These are phyloP conservation scores for Pluteus cervinus DNA, from an alignment of 768 basidiomycete genomes.

Conservation along the genomic window DNA sequence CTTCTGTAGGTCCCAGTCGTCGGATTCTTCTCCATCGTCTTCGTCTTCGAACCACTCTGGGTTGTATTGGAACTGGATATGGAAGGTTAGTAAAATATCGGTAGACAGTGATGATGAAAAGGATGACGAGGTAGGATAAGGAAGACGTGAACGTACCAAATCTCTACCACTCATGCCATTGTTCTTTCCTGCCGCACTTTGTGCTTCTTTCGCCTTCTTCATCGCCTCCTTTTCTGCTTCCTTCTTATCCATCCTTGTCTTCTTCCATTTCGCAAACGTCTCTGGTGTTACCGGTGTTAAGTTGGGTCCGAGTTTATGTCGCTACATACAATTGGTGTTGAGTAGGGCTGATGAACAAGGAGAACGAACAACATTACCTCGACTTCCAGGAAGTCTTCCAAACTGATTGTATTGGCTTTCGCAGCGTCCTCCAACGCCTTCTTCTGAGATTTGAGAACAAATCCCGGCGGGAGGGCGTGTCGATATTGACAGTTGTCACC, in stretches of 20 bases:
- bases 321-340: slow-evolving; percentile 33
- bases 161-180: slow-evolving; percentile 94
- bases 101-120: slow-evolving; percentile 6
- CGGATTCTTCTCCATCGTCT: slow-evolving; percentile 42
- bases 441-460: slow-evolving; percentile 89
- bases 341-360: slow-evolving; percentile 3
- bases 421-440: slow-evolving; percentile 90
- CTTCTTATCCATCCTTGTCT: slow-evolving; percentile 93
- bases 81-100: background rate
- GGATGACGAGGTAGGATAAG: too few species aligned
- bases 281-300: slow-evolving; percentile 93
- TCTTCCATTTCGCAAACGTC: slow-evolving; percentile 91
- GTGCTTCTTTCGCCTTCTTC: slow-evolving; percentile 76
- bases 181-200: slow-evolving; percentile 83
- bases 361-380: slow-evolving; percentile 52
- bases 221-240: slow-evolving; percentile 78
- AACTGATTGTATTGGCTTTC: slow-evolving; percentile 80
- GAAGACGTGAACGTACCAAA: slow-evolving; percentile 48
- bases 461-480: slow-evolving; percentile 94
- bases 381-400: slow-evolving; percentile 97
- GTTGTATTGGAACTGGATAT: slow-evolving; percentile 83
- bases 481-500: slow-evolving; percentile 89
- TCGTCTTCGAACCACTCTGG: slow-evolving; percentile 90
- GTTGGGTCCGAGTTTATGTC: slow-evolving; percentile 88
- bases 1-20: slow-evolving; percentile 54